Evolutionary conservation across 192 early-diverging fungal genomes (phyloP).

Genomic region (Coemansia sp.): DNA sequence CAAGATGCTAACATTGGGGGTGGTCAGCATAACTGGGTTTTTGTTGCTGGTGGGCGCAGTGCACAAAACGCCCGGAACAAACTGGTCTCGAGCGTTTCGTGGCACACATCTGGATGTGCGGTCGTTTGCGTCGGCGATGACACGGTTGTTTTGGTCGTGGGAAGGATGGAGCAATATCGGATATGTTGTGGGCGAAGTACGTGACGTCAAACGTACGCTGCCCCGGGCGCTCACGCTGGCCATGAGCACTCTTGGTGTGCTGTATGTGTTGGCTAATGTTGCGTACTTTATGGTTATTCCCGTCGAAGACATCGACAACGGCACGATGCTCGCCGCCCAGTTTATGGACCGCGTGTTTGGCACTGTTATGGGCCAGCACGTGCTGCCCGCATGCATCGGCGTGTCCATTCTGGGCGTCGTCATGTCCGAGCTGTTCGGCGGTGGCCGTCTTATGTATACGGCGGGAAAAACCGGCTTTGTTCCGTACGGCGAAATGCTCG

Average conservation of each 20-base stretch:
- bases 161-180: conserved; percentile 74
- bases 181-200: conserved; percentile 79
- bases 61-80: conserved; percentile 40
- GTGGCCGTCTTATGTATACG: conserved; percentile 55
- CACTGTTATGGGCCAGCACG: conserved; percentile 47
- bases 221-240: conserved; percentile 75
- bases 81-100: conserved; percentile 64
- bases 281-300: conserved; percentile 80
- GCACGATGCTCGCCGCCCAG: conserved; percentile 61
- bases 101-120: conserved; percentile 57
- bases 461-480: conserved; percentile 56
- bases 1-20: conserved; percentile 65
- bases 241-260: conserved; percentile 65
- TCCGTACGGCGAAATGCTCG: conserved; percentile 51
- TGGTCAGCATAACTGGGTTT: conserved; percentile 71
- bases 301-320: conserved; percentile 63
- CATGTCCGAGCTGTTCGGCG: conserved; percentile 55
- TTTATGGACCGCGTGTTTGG: conserved; percentile 62
- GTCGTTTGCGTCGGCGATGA: conserved; percentile 58
- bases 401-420: conserved; percentile 58
- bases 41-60: conserved; percentile 62
- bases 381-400: conserved; percentile 56
- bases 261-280: conserved; percentile 76
- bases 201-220: conserved; percentile 73
- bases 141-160: conserved; percentile 57